A percentile compares a stretch with the other conserved stretches of the same genome.
These are phyloP conservation scores for Leccinum solheimii DNA, from an alignment of 1,284 basidiomycete genomes.

Conservation along the genomic window DNA sequence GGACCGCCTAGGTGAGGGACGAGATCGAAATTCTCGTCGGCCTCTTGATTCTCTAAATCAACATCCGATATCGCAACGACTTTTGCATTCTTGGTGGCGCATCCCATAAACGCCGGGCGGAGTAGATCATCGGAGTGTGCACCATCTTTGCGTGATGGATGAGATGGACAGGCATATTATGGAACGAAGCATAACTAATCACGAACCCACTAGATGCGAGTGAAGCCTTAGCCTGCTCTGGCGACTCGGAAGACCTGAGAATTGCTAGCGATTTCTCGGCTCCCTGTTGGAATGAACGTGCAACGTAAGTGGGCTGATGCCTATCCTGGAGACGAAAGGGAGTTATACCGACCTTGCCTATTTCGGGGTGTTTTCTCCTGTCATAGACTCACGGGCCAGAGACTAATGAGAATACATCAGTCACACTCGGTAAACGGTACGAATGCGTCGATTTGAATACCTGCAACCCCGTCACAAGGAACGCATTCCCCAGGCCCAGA, in stretches of 20 bases:
- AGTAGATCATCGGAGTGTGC: conserved; percentile 60
- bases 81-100: too few relatives aligned
- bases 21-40: conserved; percentile 89
- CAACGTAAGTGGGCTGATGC: conserved; percentile 3
- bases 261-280: conserved; percentile 84
- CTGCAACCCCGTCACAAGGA: conserved; percentile 56
- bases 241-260: conserved; percentile 57
- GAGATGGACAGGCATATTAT: conserved; percentile 1
- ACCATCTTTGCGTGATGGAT: conserved; percentile 51
- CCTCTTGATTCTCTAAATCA: conserved; percentile 63
- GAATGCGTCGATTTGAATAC: conserved; percentile 25
- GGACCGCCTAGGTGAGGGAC: conserved; percentile 71
- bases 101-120: too few relatives aligned
- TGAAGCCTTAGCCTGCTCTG: conserved; percentile 64
- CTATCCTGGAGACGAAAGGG: background rate
- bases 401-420: conserved; percentile 44
- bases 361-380: conserved; percentile 78
- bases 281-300: conserved; percentile 47
- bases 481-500: conserved; percentile 30
- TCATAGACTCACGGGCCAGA: conserved; percentile 68
- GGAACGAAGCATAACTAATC: background rate
- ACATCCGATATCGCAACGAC: conserved; percentile 24
- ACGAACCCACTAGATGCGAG: conserved; percentile 59
- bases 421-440: background rate
- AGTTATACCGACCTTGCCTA: conserved; percentile 63